phyloP scores from a whole-genome alignment of 441 rosid species.

The Erodium moschatum region DNA sequence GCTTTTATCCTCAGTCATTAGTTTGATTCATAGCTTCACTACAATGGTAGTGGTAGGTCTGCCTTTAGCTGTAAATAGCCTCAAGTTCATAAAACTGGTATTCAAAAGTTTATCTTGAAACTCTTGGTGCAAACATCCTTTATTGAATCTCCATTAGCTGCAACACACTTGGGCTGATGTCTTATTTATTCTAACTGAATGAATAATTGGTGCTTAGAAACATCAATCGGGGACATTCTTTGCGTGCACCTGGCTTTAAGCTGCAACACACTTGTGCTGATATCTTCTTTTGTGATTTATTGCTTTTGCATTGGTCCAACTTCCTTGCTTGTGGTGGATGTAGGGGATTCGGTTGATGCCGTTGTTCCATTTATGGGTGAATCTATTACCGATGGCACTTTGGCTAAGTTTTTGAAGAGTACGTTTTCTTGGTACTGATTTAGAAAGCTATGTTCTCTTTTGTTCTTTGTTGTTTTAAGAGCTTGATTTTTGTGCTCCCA shows the following conservation, averaged over 20 bases:
- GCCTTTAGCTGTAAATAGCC: not conserved
- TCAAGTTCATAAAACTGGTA: not conserved
- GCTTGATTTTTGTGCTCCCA: slow-evolving; percentile 19
- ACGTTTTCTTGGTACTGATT: slow-evolving; percentile 25
- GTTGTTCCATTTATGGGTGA: slow-evolving; percentile 29
- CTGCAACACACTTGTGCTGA: too few species aligned
- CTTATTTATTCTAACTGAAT: not conserved
- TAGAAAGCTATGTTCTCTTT: not conserved
- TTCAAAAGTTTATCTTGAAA: too few species aligned
- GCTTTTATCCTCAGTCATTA: not conserved
- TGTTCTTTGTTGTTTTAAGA: slow-evolving; percentile 12
- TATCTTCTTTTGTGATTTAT: not conserved
- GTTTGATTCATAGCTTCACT: slow-evolving; percentile 1
- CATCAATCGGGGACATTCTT: not conserved
- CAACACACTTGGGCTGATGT: not conserved
- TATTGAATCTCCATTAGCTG: too few species aligned
- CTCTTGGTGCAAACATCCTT: too few species aligned
- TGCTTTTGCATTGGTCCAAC: slow-evolving; percentile 1
- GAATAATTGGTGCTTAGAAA: not conserved
- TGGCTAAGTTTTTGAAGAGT: slow-evolving; percentile 81
- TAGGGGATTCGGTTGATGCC: slow-evolving; percentile 75
- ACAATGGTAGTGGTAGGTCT: not conserved
- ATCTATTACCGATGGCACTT: slow-evolving; percentile 91
- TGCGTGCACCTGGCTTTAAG: not conserved
- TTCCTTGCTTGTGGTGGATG: slow-evolving; percentile 14